Base-by-base conservation (phyloP, 2,329 filamentous ascomycete genomes). In the Emmonsia crescens region DNA sequence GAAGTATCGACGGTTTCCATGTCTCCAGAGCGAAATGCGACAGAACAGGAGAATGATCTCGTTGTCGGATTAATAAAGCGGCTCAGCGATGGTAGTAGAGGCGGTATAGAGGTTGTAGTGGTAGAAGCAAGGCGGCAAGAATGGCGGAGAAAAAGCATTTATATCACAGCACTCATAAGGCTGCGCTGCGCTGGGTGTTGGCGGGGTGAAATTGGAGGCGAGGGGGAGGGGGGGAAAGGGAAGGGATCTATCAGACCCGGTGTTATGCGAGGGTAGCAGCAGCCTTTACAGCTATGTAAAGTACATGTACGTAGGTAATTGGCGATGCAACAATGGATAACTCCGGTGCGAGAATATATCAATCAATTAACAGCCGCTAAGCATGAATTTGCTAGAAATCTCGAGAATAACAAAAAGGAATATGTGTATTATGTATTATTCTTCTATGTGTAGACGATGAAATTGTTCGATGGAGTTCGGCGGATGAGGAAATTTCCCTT, bases 1-100 rank as follows among this genome's bases (percentile, higher is more conserved):
- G 86, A 85, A 42, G 92, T 96, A 76, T 94, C 81, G 67, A 96
- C 86, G 60, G 83, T 85, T 72, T 85, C 88, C 89, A 94, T 95
- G 40, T 85, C 82, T 75, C 78, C 62, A 51, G 71, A 66, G 65
- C 68, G 73, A 62, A 74, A 69, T 49, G 70, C 67, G 52, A 69
- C 66, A 52, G 73, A 74, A 65, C 67, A 68, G 33, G 75, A 77
- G 65, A 78, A 78, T 49, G 71, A 70, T 64, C 74, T 71, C 40
- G 71, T 63, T 21, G 68, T 69, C 63, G 66, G 65, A 52, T 70
- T 68, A 67, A 66, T 66, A 64, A 38, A 44, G 46, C 33, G 46
- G 63, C 62, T 60, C 66, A 70, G 62, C 46, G 44, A 24, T 51
- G 36, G 52, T 38, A 49, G 38, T 46, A 44, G 46, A 52, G 29